These are phyloP conservation scores for Choanephora cucurbitarum DNA, from an alignment of 371 early-diverging fungal genomes.

Conservation along the genomic window DNA sequence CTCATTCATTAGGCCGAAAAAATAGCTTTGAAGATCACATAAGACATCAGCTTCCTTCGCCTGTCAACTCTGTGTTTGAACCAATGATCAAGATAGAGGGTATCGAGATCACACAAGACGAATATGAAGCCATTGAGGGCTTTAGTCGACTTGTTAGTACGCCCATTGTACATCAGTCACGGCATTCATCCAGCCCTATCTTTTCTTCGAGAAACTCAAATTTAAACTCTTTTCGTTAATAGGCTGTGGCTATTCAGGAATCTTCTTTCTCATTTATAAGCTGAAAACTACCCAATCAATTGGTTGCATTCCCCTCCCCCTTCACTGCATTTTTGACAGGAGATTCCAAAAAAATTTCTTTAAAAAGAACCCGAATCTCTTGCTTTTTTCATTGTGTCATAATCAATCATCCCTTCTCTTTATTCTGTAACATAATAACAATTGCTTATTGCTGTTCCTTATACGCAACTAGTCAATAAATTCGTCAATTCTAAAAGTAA, in stretches of 20 bases:
- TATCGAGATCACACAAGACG: constrained; percentile 37
- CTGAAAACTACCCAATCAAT: no score
- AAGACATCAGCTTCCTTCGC: constrained; percentile 1
- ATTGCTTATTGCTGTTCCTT: no score
- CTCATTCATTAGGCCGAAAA: no score
- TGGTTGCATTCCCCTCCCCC: no score
- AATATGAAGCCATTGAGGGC: constrained; percentile 48
- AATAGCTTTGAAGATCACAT: not conserved
- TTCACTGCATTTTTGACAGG: no score
- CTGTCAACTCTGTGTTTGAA: not conserved
- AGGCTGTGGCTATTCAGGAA: constrained; percentile 13
- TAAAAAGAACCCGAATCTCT: no score
- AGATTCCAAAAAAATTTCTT: no score
- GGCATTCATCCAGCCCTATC: constrained; percentile 4
- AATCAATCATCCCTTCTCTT: no score
- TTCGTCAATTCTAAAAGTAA: no score
- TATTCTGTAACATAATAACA: no score
- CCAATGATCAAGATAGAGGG: constrained; percentile 9
- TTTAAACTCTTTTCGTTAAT: constrained; percentile 22
- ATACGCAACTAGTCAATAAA: no score
- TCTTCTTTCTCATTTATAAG: constrained; percentile 12
- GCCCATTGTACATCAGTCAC: constrained; percentile 64
- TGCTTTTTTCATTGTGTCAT: no score
- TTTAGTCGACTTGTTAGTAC: constrained; percentile 34
- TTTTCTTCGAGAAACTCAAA: constrained; percentile 1